A percentile compares a stretch with the other conserved stretches of the same genome.
Evolutionary conservation across 169 alveolate species (phyloP).

Genomic region (Plasmodium blacklocki): DNA sequence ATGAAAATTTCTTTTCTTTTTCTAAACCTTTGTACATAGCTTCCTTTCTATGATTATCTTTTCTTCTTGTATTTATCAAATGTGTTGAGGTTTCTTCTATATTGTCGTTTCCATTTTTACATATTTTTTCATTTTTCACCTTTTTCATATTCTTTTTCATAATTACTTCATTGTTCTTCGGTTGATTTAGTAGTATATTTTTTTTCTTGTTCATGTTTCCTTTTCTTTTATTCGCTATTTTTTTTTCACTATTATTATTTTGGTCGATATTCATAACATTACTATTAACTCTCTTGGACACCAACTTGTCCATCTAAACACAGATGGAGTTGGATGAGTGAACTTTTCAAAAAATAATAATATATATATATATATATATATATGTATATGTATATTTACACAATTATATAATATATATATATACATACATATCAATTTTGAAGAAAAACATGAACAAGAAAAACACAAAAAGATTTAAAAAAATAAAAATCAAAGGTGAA

Average conservation of each 20-base stretch:
- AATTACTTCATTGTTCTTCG: conserved; percentile 10
- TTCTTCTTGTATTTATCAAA: conserved; percentile 45
- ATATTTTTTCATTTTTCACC: conserved; percentile 52
- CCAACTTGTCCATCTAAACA: conserved; percentile 40
- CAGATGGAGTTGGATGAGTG: neutral
- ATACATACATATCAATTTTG: neutral
- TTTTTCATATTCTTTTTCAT: conserved; percentile 24
- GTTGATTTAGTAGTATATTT: conserved; percentile 15
- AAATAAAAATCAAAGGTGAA: too few species aligned
- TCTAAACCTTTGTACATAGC: conserved; percentile 21
- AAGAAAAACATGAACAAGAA: neutral
- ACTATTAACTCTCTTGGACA: conserved; percentile 50
- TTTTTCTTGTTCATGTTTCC: conserved; percentile 55
- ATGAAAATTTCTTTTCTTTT: conserved; percentile 29
- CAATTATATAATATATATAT: conserved; percentile 3
- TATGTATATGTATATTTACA: neutral
- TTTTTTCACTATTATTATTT: conserved; percentile 37
- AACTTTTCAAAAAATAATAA: neutral
- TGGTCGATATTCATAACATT: conserved; percentile 38
- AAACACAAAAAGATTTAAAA: neutral
- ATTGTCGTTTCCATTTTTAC: conserved; percentile 43
- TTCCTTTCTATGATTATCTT: conserved; percentile 29
- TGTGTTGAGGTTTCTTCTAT: conserved; percentile 10
- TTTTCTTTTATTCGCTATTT: conserved; percentile 21
- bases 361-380: neutral